Conservation (phyloP, 2,329 filamentous ascomycete species). For the Penicillium sp. region DNA sequence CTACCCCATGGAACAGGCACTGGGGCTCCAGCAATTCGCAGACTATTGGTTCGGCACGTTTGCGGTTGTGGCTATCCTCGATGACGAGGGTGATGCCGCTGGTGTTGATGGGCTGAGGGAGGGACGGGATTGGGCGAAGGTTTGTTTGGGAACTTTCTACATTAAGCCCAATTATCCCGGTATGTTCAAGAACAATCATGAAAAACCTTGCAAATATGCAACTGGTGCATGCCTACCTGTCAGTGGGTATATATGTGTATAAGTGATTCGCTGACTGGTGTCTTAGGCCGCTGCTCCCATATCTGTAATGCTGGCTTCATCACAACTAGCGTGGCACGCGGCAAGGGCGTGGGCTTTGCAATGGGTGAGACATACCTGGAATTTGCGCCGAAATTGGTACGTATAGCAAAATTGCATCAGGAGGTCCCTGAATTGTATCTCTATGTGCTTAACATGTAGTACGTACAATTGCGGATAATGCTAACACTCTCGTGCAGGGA, state of each 20-base stretch:
- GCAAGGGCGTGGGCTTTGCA: constrained; percentile 34
- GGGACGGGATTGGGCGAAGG: constrained; percentile 35
- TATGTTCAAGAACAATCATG: constrained; percentile 12
- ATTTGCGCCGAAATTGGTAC: constrained; percentile 38
- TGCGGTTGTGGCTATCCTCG: constrained; percentile 33
- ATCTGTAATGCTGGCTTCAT: constrained; percentile 42
- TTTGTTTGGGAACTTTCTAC: constrained; percentile 43
- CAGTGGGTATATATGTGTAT: no score
- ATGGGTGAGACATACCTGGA: constrained; percentile 41
- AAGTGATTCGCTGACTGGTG: not conserved
- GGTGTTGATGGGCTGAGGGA: constrained; percentile 16
- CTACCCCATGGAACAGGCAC: constrained; percentile 40
- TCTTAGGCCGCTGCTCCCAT: constrained; percentile 39
- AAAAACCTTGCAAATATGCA: no score
- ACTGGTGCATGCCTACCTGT: no score
- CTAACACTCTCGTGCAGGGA: constrained; percentile 23
- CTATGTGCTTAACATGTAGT: not conserved
- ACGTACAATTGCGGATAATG: not conserved
- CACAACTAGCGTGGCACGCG: constrained; percentile 33
- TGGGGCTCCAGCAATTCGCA: constrained; percentile 31
- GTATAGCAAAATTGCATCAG: not conserved
- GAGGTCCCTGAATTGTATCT: not conserved
- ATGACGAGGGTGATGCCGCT: constrained; percentile 10
- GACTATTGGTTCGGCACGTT: constrained; percentile 43
- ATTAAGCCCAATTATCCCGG: constrained; percentile 44